Evolutionary conservation across 768 basidiomycete genomes (phyloP), one percentile per base, ranked within the genome.

Genomic region (Lentinula sp.): DNA sequence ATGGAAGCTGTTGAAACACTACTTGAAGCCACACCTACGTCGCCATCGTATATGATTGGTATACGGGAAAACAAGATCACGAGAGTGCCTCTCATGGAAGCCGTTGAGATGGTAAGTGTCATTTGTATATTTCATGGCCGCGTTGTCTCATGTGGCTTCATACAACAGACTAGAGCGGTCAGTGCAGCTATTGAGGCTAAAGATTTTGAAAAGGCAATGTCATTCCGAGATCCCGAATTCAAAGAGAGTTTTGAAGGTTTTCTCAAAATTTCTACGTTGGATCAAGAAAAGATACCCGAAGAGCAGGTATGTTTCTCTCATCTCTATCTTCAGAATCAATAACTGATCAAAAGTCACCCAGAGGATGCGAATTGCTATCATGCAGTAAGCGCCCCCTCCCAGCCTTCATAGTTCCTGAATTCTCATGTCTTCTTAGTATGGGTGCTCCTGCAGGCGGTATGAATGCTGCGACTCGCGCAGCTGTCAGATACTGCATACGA

Each of bases 381-480:
- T 93, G 77, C 91, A 93, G 92, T 91, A 75, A 76, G 88, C 71
- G n/a, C 34, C 21, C 21, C n/a, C 51, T 4, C 51, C 28, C 28
- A 28, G 11, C 59, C 23, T 28, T 3, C 9, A 59, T 45, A 63
- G 15, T 61, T 35, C 34, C 16, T 23, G 1, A 10, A n/a, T 46
- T 46, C 39, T 46, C 40, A 34, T 11, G 48, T 40, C 65, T 23
- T 10, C 8, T 15, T 56, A 96, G 95, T 69, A 87, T 95, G 69
- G 96, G 97, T 55, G 97, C 97, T 1, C 96, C 97, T 4, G 97
- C 97, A 2, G 96, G 96, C 50, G 97, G 97, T 8, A 98, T 98
- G 93, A 98, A 98, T 70, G 95, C 97, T 1, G 97, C 96, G 0
- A 97, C 94, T 1, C 90, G 96, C 45, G 89, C 95, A 31, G 94